Percentiles rank a stretch among this genome's conserved stretches.
phyloP scores from a whole-genome alignment of 805 yeast genomes.

The Ogataea corticis region DNA sequence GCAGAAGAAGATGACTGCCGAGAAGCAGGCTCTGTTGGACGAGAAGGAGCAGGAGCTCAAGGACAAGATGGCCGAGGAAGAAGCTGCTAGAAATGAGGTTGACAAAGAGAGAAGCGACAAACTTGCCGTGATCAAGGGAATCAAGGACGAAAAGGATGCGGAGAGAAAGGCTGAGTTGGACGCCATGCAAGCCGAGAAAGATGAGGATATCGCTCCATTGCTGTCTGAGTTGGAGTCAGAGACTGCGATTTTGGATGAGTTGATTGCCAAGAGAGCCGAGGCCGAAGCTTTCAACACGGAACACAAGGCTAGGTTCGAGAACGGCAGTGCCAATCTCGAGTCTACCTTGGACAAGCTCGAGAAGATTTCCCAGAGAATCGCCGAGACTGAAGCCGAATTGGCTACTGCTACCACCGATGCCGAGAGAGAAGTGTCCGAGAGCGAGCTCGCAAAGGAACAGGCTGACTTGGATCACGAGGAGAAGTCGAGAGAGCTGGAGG shows the following conservation, averaged over 20 bases:
- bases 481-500: conserved; percentile 30
- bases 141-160: conserved; percentile 44
- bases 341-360: conserved; percentile 46
- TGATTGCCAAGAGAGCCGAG: conserved; percentile 50
- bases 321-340: conserved; percentile 41
- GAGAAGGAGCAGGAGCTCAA: conserved; percentile 45
- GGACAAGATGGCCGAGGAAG: conserved; percentile 41
- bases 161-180: conserved; percentile 48
- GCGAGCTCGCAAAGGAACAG: conserved; percentile 26
- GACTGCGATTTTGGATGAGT: conserved; percentile 47
- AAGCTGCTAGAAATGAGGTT: conserved; percentile 41
- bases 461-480: conserved; percentile 30
- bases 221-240: conserved; percentile 54
- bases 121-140: conserved; percentile 43
- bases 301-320: conserved; percentile 46
- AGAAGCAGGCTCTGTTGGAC: conserved; percentile 39
- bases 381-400: conserved; percentile 40
- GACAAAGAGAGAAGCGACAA: conserved; percentile 44
- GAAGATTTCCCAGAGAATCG: conserved; percentile 42
- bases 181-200: conserved; percentile 50
- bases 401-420: conserved; percentile 33
- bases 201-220: conserved; percentile 54
- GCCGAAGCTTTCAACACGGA: conserved; percentile 45
- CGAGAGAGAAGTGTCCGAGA: conserved; percentile 30
- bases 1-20: conserved; percentile 43